Evolutionary conservation across 2,329 filamentous ascomycete species (phyloP), one percentile per base, ranked within the genome.

Genomic region (Hirsutella thompsonii): DNA sequence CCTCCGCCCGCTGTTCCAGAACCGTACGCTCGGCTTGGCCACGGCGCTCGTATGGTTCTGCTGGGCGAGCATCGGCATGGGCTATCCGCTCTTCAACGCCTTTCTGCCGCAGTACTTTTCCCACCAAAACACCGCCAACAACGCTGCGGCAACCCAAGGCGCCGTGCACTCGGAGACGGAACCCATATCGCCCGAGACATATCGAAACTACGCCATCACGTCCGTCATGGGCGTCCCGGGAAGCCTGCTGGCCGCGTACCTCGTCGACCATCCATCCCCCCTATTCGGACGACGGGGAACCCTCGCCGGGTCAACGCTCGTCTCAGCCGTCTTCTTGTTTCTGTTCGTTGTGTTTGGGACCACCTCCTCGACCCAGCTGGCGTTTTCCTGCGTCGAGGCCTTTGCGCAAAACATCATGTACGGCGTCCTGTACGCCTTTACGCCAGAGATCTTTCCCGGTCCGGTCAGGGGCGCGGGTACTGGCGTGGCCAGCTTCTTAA

Each of bases 101-200:
- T 93, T 93, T 62, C 70, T 94, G n/a, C 87, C 87, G 0, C 83
- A 92, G 50, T 92, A 92, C 54, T 75, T 93, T 44, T 74, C 79
- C 20, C 59, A 54, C 29, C 72, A 77, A 42, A 71, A 75, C 20
- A 61, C 61, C 28, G 66, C 48, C 32, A 71, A 75, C 20, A 61
- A 61, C 28, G 66, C 48, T n/a, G 32, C 6, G 14, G 11, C 32
- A 11, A 26, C 23, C 23, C n/a, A n/a, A n/a, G 23, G 23, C 32
- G n/a, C 32, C n/a, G 40, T 55, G 13, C 49, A 55, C 13, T 55
- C 55, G 23, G 55, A 62, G 37, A 56, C 55, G 9, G 52, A 57
- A 20, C 49, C 54, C 20, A 64, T 71, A 41, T 66, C 68, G 3
- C 55, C 58, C 44, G 63, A 64, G 19, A 74, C 76, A 0, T 93